Percentiles rank a stretch among this genome's conserved stretches.
phyloP scores from a whole-genome alignment of 805 yeast genomes.

The Pichia heedii region DNA sequence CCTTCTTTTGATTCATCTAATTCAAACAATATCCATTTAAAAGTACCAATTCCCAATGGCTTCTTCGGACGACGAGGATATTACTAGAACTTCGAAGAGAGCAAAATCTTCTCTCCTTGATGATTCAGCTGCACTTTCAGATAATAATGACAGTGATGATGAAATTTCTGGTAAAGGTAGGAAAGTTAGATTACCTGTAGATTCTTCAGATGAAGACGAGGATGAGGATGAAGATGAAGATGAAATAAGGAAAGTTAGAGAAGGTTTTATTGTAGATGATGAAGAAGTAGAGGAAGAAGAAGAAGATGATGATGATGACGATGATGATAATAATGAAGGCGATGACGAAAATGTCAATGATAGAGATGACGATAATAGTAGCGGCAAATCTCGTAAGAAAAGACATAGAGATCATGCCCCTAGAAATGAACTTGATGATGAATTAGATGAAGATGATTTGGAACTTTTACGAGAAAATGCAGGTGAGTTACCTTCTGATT shows the following conservation, averaged over 20 bases:
- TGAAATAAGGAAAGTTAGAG: conserved; percentile 73
- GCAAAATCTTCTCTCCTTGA: conserved; percentile 13
- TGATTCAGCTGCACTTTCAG: conserved; percentile 24
- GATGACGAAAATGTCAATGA: conserved; percentile 66
- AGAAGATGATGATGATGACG: conserved; percentile 45
- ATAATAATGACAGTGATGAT: conserved; percentile 31
- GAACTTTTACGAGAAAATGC: conserved; percentile 86
- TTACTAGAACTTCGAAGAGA: background rate
- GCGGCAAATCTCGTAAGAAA: conserved; percentile 31
- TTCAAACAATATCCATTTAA: no score
- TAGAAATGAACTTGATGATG: conserved; percentile 35
- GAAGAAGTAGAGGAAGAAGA: conserved; percentile 59
- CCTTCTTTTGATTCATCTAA: background rate
- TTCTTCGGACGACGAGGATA: conserved; percentile 1
- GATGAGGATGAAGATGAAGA: conserved; percentile 84
- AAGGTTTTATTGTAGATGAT: conserved; percentile 91
- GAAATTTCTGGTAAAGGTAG: conserved; percentile 13
- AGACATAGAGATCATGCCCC: conserved; percentile 29
- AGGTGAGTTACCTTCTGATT: conserved; percentile 49
- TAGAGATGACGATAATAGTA: conserved; percentile 24
- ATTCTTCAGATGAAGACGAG: conserved; percentile 85
- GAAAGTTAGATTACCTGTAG: conserved; percentile 27
- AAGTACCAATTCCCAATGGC: no score
- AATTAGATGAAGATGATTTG: conserved; percentile 89
- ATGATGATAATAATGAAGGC: conserved; percentile 91